These are phyloP conservation scores for Rheum nobile DNA, from an alignment of 148 eudicot genomes.

Conservation along the genomic window DNA sequence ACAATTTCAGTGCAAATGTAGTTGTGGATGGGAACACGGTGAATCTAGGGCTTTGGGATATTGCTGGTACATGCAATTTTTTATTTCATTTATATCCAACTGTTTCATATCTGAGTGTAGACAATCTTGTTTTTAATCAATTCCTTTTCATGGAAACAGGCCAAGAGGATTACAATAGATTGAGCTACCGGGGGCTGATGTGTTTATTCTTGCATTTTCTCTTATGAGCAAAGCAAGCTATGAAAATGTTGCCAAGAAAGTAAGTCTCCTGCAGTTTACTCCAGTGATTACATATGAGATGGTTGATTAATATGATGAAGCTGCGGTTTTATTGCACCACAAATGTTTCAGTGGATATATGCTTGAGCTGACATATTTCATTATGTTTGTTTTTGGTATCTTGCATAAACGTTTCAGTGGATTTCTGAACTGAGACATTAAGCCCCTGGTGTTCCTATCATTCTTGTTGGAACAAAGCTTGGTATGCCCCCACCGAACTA, in stretches of 20 bases:
- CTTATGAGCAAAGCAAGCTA: constrained; percentile 44
- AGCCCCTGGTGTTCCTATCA: no score
- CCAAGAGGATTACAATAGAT: constrained; percentile 40
- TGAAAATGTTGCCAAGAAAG: no score
- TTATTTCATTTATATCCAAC: background rate
- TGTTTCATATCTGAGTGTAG: background rate
- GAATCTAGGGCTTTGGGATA: no score
- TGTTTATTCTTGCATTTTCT: constrained; percentile 43
- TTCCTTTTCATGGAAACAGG: constrained; percentile 14
- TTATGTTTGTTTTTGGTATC: background rate
- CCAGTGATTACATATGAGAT: no score
- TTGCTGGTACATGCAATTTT: constrained; percentile 21
- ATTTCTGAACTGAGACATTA: no score
- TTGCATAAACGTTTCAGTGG: no score
- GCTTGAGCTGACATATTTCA: background rate
- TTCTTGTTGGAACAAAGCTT: no score
- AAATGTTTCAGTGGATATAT: background rate
- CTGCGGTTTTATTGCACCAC: background rate
- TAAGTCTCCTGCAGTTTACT: no score
- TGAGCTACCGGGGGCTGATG: constrained; percentile 46
- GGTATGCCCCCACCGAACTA: no score
- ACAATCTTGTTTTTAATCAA: background rate
- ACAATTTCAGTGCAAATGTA: no score
- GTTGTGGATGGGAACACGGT: no score
- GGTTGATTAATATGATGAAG: no score